Conservation (phyloP, 805 yeast genomes). For the Saturnispora silvae region DNA sequence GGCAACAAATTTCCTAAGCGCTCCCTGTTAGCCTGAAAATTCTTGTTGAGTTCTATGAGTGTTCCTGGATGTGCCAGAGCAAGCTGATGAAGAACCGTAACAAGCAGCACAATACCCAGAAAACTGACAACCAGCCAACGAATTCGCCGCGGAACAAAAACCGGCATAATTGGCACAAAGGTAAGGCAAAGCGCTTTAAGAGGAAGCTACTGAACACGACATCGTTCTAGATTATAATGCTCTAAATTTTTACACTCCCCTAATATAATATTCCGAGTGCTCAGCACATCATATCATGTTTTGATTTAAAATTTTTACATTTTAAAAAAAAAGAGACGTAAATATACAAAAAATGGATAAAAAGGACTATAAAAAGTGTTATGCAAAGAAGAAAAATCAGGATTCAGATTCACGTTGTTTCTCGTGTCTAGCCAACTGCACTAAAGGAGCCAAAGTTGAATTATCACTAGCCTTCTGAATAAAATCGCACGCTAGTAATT, state of each 20-base stretch:
- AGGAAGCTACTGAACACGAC: too few species aligned
- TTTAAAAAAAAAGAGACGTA: too few species aligned
- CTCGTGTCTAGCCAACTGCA: constrained; percentile 61
- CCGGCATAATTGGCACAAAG: too few species aligned
- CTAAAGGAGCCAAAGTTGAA: constrained; percentile 57
- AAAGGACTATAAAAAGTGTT: too few species aligned
- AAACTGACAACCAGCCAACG: background rate
- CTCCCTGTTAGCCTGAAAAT: background rate
- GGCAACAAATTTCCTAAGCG: background rate
- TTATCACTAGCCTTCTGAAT: constrained; percentile 54
- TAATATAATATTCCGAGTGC: too few species aligned
- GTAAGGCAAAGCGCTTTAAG: too few species aligned
- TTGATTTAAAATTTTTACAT: too few species aligned
- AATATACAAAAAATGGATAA: too few species aligned
- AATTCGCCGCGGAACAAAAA: background rate
- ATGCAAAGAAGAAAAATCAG: too few species aligned
- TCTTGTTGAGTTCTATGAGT: background rate
- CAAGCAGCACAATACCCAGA: background rate
- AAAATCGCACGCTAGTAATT: constrained; percentile 58
- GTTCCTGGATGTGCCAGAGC: background rate
- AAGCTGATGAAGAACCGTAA: background rate
- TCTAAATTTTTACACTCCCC: too few species aligned
- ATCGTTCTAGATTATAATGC: too few species aligned
- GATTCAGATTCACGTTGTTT: constrained; percentile 28
- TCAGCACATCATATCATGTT: too few species aligned